Base-by-base conservation (phyloP, 352 stramenopile genomes). In the Phytophthora kernoviae region DNA sequence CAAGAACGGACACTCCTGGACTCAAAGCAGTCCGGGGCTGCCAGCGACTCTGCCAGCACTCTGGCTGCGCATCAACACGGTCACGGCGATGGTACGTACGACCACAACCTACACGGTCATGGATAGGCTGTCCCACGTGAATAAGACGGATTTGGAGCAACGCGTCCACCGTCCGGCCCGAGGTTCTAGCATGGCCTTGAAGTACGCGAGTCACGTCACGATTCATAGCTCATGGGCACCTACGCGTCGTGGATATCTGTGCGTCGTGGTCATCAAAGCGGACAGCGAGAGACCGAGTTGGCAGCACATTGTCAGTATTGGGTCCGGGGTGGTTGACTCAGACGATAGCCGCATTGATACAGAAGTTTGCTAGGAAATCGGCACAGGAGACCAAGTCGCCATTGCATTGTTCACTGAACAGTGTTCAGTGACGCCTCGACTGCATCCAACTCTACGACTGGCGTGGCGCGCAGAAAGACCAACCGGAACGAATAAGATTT, bases 131-230 rank as follows among this genome's bases (percentile, higher is more conserved):
- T 69, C 58, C 58, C 58, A 73, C 59, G 30, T 42, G 48, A 69
- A 69, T 65, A 73, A 65, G 64, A 71, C 24, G 15, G 33, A 52
- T 36, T 66, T 49, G 54, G 27, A 54, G 39, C 44, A 24, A 26
- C 6, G 18, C 7, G 22, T 50, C 24, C 53, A 52, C 54, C 52
- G 27, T 56, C 53, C 41, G 45, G 39, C 18, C 41, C 33, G 49
- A 15, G 17, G 18, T 27, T 8, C 37, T 17, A 17, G 37, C 37
- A 17, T 21, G 26, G 24, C 54, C 21, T 65, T 69, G 30, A 60
- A 59, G 42, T 62, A 7, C 44, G 47, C 22, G 30, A 60, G 34
- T 57, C 44, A 70, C 44, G 42, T 49, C 21, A 14, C n/a, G 15
- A 24, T 40, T 32, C 48, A 37, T 54, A 43, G 41, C 42, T 45